Conservation (phyloP, 805 yeast species). For the Hanseniaspora vineae region DNA sequence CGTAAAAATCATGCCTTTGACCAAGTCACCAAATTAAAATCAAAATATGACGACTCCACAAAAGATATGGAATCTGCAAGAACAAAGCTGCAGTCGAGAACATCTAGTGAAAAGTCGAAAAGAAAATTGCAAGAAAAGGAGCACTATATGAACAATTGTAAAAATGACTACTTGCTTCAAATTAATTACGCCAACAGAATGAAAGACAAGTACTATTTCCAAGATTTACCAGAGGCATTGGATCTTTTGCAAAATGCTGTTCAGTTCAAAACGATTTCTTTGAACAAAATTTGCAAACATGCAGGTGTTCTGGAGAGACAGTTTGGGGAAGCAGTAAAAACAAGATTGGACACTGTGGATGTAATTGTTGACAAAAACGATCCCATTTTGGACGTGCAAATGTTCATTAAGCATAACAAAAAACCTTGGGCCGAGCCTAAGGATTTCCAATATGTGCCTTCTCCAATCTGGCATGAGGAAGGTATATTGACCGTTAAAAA, state of each 20-base stretch:
- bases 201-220: conserved; percentile 85
- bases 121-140: conserved; percentile 47
- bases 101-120: conserved; percentile 34
- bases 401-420: conserved; percentile 84
- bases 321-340: conserved; percentile 30
- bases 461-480: conserved; percentile 96
- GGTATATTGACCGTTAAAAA: conserved; percentile 51
- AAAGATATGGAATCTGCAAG: conserved; percentile 70
- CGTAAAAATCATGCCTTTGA: conserved; percentile 24
- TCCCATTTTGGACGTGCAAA: conserved; percentile 66
- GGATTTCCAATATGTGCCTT: conserved; percentile 76
- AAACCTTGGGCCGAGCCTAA: conserved; percentile 71
- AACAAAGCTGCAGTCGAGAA: conserved; percentile 52
- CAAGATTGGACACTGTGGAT: conserved; percentile 37
- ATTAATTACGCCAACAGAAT: conserved; percentile 78
- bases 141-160: conserved; percentile 74
- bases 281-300: conserved; percentile 46
- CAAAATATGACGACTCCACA: conserved; percentile 71
- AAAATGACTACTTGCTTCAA: conserved; percentile 69
- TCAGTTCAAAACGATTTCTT: conserved; percentile 58
- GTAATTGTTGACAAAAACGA: conserved; percentile 52
- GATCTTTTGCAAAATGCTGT: conserved; percentile 77
- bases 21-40: conserved; percentile 16
- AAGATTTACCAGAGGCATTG: conserved; percentile 82
- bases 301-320: conserved; percentile 52